Conservation (phyloP, 2,329 filamentous ascomycete species). For the Apiospora malaysiana region DNA sequence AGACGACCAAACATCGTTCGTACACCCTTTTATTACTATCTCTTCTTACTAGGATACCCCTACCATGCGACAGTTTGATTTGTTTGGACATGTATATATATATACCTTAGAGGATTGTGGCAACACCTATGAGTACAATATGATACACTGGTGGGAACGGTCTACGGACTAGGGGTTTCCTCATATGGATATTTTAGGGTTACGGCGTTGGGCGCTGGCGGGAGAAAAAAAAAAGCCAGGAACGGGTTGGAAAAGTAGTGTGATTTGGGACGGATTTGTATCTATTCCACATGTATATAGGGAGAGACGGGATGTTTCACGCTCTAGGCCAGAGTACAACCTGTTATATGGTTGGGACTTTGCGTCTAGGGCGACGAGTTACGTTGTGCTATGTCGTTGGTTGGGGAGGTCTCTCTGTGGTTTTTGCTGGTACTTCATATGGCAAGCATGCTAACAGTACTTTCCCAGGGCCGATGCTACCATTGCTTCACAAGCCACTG, state of each 20-base stretch:
- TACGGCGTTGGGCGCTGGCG: not conserved
- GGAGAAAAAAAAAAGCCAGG: not conserved
- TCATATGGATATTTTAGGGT: not conserved
- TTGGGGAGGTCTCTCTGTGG: not conserved
- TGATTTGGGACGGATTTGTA: not conserved
- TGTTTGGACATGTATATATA: not conserved
- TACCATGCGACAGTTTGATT: not conserved
- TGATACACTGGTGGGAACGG: not conserved
- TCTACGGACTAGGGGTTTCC: not conserved
- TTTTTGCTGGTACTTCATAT: not conserved
- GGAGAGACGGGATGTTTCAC: slow-evolving; percentile 26
- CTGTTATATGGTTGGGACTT: slow-evolving; percentile 41
- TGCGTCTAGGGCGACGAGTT: slow-evolving; percentile 53
- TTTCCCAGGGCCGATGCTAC: slow-evolving; percentile 79
- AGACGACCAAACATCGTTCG: slow-evolving; percentile 88
- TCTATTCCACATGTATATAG: not conserved
- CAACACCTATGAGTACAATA: not conserved
- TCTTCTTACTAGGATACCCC: slow-evolving; percentile 29
- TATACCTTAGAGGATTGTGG: not conserved
- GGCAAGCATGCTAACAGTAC: slow-evolving; percentile 9
- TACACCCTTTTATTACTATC: slow-evolving; percentile 43
- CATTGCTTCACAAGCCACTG: slow-evolving; percentile 87
- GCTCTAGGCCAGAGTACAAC: slow-evolving; percentile 50
- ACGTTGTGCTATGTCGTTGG: slow-evolving; percentile 44
- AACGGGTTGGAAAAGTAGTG: not conserved